Evolutionary conservation across 116 monocot species (phyloP).

Genomic region (Zostera marina): DNA sequence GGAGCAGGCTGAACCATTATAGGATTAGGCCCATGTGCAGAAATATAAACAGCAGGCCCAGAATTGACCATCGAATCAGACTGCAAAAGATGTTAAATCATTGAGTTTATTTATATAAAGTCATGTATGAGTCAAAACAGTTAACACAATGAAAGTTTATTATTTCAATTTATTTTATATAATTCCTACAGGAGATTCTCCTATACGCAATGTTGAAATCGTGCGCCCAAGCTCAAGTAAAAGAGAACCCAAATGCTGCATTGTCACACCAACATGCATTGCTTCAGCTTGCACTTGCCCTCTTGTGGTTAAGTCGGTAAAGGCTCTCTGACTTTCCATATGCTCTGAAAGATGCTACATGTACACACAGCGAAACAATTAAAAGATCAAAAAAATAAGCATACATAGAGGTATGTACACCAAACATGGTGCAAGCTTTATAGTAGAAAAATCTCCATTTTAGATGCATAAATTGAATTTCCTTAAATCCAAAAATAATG

Average conservation of each 20-base stretch:
- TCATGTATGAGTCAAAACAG: not conserved
- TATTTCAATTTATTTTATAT: no score
- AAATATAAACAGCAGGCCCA: constrained; percentile 86
- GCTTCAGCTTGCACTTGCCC: constrained; percentile 61
- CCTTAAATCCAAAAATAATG: no score
- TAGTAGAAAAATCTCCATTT: no score
- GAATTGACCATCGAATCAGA: constrained; percentile 65
- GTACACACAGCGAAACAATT: not conserved
- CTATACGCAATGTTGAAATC: constrained; percentile 67
- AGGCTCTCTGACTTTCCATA: constrained; percentile 33
- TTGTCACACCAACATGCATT: constrained; percentile 46
- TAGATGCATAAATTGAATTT: no score
- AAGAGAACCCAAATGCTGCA: constrained; percentile 94
- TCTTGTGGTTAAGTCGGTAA: constrained; percentile 38
- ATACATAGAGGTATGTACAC: not conserved
- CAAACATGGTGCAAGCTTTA: no score
- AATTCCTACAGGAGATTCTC: constrained; percentile 57
- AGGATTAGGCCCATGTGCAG: constrained; percentile 77
- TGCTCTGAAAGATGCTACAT: constrained; percentile 42
- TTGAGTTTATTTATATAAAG: not conserved
- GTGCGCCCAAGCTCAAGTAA: constrained; percentile 92
- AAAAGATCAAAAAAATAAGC: not conserved
- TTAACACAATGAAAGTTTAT: not conserved
- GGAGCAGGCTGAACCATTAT: constrained; percentile 86
- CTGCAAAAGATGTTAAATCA: constrained; percentile 28